These are phyloP conservation scores for Mollisia scopiformis DNA, from an alignment of 2,329 filamentous ascomycete genomes.

Conservation along the genomic window DNA sequence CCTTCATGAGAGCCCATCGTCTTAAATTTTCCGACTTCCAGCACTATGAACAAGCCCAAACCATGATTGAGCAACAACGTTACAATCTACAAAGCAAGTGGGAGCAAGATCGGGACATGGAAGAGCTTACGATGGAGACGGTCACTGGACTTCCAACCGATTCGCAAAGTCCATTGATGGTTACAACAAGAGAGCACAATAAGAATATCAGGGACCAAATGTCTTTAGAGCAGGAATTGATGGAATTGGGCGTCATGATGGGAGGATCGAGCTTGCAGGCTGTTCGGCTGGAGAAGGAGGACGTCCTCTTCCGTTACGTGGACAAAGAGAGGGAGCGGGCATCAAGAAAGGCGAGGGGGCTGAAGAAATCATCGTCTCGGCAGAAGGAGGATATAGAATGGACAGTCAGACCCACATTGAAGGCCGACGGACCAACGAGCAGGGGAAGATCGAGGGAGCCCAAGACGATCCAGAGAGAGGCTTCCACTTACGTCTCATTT, in stretches of 20 bases:
- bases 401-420: no score
- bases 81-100: background rate
- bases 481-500: no score
- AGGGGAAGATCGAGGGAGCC: no score
- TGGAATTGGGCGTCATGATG: background rate
- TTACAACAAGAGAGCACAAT: no score
- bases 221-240: background rate
- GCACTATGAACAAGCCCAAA: background rate
- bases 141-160: no score
- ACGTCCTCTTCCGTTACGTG: no score
- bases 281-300: background rate
- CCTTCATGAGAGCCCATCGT: background rate
- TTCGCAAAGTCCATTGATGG: no score
- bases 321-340: background rate
- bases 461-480: no score
- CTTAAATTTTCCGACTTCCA: background rate
- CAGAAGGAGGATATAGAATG: no score
- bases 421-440: no score
- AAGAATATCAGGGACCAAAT: background rate
- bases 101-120: background rate
- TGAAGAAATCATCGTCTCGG: no score
- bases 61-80: background rate
- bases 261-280: background rate
- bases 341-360: background rate
- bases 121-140: no score